These are phyloP conservation scores for Diddensiella transvaalensis DNA, from an alignment of 805 yeast genomes.

Conservation along the genomic window DNA sequence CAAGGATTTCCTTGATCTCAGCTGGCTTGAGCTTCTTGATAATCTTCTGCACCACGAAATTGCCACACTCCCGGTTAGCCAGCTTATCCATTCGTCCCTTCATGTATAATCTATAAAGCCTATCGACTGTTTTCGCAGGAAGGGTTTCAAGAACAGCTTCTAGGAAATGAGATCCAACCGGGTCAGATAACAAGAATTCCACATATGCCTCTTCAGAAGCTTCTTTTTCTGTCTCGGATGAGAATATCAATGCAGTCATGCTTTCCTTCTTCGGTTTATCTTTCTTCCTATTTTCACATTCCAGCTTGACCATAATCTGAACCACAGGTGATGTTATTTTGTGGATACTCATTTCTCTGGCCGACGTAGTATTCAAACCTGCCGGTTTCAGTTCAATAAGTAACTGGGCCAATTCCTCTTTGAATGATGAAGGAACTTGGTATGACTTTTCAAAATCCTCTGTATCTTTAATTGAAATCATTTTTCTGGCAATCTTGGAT, in stretches of 20 bases:
- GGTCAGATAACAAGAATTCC: constrained; percentile 76
- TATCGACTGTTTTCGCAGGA: constrained; percentile 63
- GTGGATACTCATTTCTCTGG: constrained; percentile 74
- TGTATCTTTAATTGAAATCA: constrained; percentile 82
- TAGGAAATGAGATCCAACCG: constrained; percentile 92
- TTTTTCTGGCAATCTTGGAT: constrained; percentile 81
- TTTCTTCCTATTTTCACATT: constrained; percentile 48
- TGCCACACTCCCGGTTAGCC: constrained; percentile 79
- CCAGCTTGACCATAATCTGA: constrained; percentile 73
- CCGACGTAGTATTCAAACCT: constrained; percentile 40
- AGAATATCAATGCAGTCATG: constrained; percentile 53
- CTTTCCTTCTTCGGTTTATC: constrained; percentile 45
- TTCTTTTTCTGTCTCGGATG: constrained; percentile 51
- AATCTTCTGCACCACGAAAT: constrained; percentile 70
- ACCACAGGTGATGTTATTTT: constrained; percentile 84
- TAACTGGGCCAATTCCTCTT: constrained; percentile 48
- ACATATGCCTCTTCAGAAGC: constrained; percentile 52
- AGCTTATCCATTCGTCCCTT: constrained; percentile 67
- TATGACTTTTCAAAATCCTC: constrained; percentile 64
- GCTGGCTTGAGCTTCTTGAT: constrained; percentile 59
- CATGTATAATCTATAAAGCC: constrained; percentile 70
- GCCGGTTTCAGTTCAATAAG: constrained; percentile 33
- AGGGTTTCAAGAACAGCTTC: constrained; percentile 65
- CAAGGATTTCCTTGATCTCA: constrained; percentile 46
- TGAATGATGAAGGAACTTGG: constrained; percentile 69